Evolutionary conservation across 169 alveolate genomes (phyloP).

Genomic region (Eimeria sp.): DNA sequence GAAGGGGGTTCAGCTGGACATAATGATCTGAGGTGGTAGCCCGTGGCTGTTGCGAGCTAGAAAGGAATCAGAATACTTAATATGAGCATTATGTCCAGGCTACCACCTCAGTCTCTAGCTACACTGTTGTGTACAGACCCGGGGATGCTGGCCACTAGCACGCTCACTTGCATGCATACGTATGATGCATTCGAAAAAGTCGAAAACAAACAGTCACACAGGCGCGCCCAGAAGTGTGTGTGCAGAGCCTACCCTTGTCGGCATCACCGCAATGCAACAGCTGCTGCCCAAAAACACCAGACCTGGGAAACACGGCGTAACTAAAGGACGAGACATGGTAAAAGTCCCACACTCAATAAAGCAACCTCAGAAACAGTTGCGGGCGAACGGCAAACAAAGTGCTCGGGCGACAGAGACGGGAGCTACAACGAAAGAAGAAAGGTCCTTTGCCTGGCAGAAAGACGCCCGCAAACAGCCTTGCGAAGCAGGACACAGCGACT

Average conservation of each 20-base stretch:
- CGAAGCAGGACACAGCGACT: background rate
- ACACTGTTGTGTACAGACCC: no score
- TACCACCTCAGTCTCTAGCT: no score
- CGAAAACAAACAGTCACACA: no score
- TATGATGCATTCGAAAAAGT: no score
- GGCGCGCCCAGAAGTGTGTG: no score
- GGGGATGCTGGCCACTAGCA: no score
- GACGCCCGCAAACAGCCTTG: background rate
- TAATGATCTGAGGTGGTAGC: no score
- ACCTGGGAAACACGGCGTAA: background rate
- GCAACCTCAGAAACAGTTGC: background rate
- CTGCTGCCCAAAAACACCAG: background rate
- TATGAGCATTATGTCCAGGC: no score
- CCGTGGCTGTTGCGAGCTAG: no score
- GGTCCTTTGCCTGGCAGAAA: background rate
- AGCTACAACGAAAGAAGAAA: background rate
- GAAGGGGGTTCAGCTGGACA: background rate
- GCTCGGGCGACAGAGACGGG: background rate
- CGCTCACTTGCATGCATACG: no score
- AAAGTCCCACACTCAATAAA: background rate
- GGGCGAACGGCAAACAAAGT: background rate
- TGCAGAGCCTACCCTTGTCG: background rate
- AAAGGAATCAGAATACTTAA: no score
- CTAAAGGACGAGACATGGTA: background rate
- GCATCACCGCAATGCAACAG: background rate